Conservation (phyloP, 169 alveolate genomes). For the Eimeria praecox region DNA sequence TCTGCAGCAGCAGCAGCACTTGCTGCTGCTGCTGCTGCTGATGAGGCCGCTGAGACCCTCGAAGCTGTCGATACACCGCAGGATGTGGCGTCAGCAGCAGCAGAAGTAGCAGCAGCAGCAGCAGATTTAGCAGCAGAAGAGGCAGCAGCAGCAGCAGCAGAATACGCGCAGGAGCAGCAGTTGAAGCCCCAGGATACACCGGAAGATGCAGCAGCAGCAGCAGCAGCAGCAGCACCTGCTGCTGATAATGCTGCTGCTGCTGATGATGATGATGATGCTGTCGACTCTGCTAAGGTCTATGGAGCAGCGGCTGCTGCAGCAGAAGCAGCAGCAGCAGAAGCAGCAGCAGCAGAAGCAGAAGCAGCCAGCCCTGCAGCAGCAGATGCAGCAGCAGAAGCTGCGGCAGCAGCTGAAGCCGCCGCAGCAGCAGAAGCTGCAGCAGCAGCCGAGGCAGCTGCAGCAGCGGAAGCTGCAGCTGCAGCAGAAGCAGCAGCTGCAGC, state of each 20-base stretch:
- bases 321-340: neutral
- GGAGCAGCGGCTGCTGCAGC: conserved; percentile 7
- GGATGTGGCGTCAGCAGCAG: neutral
- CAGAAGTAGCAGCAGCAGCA: too few relatives aligned
- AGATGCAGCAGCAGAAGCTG: neutral
- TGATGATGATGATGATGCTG: neutral
- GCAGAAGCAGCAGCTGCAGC: neutral
- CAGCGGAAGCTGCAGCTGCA: neutral
- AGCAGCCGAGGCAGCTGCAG: neutral
- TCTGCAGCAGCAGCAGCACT: neutral
- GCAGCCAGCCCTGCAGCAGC: neutral
- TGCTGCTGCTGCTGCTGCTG: conserved; percentile 16
- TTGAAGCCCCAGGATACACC: neutral
- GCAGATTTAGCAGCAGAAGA: neutral
- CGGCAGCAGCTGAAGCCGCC: neutral
- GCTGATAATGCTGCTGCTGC: neutral
- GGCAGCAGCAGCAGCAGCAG: neutral
- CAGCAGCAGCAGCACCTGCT: too few relatives aligned
- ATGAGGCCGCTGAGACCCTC: neutral
- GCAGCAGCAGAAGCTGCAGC: neutral
- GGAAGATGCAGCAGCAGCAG: neutral
- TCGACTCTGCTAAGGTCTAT: neutral
- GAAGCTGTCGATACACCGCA: neutral
- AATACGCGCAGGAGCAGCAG: neutral
- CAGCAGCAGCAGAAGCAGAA: neutral